These are phyloP conservation scores for Mangifera indica DNA, from an alignment of 345 rosid genomes.

Conservation along the genomic window DNA sequence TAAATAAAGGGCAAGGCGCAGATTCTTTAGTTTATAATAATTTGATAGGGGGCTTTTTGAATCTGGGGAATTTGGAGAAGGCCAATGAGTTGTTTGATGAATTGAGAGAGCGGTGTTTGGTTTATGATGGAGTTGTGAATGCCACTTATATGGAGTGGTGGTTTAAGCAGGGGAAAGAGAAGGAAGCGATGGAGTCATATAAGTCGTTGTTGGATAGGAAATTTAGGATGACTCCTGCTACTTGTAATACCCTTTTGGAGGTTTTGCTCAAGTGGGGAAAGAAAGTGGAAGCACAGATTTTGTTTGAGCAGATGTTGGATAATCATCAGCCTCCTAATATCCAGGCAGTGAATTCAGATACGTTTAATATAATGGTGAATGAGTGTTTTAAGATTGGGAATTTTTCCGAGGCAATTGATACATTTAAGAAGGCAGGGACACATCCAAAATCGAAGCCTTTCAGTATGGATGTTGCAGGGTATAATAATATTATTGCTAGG, in stretches of 20 bases:
- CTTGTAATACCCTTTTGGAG: conserved; percentile 79
- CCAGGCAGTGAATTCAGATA: conserved; percentile 84
- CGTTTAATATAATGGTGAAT: conserved; percentile 82
- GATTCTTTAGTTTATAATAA: conserved; percentile 86
- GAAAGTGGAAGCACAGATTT: conserved; percentile 57
- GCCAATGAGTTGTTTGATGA: conserved; percentile 91
- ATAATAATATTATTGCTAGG: conserved; percentile 64
- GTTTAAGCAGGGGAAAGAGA: conserved; percentile 83
- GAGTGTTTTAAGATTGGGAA: conserved; percentile 80
- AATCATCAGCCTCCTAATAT: conserved; percentile 80
- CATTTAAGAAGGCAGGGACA: conserved; percentile 75
- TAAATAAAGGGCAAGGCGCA: conserved; percentile 88
- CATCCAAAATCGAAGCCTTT: conserved; percentile 67
- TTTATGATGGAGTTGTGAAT: conserved; percentile 90
- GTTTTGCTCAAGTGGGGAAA: conserved; percentile 75
- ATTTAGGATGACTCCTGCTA: conserved; percentile 76
- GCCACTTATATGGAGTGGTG: conserved; percentile 94
- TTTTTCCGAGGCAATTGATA: conserved; percentile 53
- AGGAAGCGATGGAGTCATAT: conserved; percentile 83
- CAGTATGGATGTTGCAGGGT: conserved; percentile 82
- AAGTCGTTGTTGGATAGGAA: conserved; percentile 70
- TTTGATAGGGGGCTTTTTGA: conserved; percentile 70
- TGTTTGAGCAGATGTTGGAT: conserved; percentile 86
- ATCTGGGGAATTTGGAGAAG: conserved; percentile 69
- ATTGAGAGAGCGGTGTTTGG: conserved; percentile 70